Percentiles rank a stretch among this genome's conserved stretches.
Conservation (phyloP, 805 yeast species). For the Ogataea ganodermae region DNA sequence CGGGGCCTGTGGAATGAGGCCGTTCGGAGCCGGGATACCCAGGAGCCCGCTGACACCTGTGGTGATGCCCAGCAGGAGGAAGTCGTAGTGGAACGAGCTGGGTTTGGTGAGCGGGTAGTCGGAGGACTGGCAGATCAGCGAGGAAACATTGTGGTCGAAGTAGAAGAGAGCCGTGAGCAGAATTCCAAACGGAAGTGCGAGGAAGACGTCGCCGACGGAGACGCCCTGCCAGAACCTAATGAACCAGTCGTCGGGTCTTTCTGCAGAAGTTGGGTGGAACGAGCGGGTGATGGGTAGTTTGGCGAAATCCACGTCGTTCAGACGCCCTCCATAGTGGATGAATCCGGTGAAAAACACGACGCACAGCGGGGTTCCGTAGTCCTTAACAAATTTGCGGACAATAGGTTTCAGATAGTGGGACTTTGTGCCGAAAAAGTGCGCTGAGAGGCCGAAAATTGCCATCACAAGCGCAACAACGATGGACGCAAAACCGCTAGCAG, state of each 20-base stretch:
- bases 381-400: conserved; percentile 71
- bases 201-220: conserved; percentile 71
- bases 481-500: conserved; percentile 55
- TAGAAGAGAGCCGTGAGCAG: conserved; percentile 82
- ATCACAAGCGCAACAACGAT: conserved; percentile 74
- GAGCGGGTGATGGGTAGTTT: conserved; percentile 70
- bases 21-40: conserved; percentile 96
- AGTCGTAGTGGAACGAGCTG: conserved; percentile 90
- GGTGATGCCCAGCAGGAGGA: conserved; percentile 76
- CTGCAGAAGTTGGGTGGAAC: conserved; percentile 67
- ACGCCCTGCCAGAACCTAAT: conserved; percentile 72
- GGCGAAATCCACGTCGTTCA: conserved; percentile 57
- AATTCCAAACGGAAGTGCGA: conserved; percentile 92
- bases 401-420: conserved; percentile 62
- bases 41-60: conserved; percentile 86
- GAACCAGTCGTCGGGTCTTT: conserved; percentile 68
- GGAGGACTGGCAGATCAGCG: conserved; percentile 86
- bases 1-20: conserved; percentile 96
- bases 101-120: conserved; percentile 84
- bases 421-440: conserved; percentile 56
- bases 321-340: conserved; percentile 83
- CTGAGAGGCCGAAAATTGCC: conserved; percentile 71
- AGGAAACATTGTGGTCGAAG: conserved; percentile 94
- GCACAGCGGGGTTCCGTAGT: conserved; percentile 80
- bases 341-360: conserved; percentile 93